Percentiles rank a stretch among this genome's conserved stretches.
These are phyloP conservation scores for Penicillium egyptiacum DNA, from an alignment of 495 filamentous ascomycete genomes.

Conservation along the genomic window DNA sequence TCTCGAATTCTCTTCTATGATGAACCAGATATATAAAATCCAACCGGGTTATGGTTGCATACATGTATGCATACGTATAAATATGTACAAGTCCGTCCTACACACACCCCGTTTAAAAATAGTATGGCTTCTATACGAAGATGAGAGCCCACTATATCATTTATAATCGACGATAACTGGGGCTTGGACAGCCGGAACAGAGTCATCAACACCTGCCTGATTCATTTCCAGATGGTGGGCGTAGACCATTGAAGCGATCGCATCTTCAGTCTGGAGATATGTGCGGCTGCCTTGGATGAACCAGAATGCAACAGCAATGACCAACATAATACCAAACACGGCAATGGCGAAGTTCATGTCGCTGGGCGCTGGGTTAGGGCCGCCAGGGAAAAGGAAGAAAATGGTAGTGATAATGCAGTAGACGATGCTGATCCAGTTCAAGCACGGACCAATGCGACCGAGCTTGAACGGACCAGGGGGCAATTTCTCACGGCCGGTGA, in stretches of 20 bases:
- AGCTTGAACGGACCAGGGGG: conserved; percentile 41
- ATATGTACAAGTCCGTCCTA: neutral
- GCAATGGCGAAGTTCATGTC: conserved; percentile 55
- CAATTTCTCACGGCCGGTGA: conserved; percentile 45
- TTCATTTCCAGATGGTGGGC: conserved; percentile 40
- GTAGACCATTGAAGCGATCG: conserved; percentile 41
- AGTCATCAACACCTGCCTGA: neutral
- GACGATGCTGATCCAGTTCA: conserved; percentile 47
- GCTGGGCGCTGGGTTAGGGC: conserved; percentile 37
- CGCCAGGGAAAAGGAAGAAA: conserved; percentile 49
- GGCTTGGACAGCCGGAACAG: neutral
- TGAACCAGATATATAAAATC: neutral
- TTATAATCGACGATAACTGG: neutral
- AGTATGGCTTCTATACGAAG: neutral
- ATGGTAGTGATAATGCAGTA: conserved; percentile 50
- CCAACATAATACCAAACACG: conserved; percentile 51
- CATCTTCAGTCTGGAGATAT: conserved; percentile 45
- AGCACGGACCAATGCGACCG: conserved; percentile 37
- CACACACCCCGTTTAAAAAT: neutral
- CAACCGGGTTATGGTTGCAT: neutral
- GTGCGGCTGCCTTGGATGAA: conserved; percentile 38
- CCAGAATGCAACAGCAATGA: conserved; percentile 47
- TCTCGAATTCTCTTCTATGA: neutral
- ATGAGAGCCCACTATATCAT: neutral
- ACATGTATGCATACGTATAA: neutral